A percentile compares a stretch with the other conserved stretches of the same genome.
phyloP scores from a whole-genome alignment of 164 flowering plant species.

The Dillenia suffruticosa region DNA sequence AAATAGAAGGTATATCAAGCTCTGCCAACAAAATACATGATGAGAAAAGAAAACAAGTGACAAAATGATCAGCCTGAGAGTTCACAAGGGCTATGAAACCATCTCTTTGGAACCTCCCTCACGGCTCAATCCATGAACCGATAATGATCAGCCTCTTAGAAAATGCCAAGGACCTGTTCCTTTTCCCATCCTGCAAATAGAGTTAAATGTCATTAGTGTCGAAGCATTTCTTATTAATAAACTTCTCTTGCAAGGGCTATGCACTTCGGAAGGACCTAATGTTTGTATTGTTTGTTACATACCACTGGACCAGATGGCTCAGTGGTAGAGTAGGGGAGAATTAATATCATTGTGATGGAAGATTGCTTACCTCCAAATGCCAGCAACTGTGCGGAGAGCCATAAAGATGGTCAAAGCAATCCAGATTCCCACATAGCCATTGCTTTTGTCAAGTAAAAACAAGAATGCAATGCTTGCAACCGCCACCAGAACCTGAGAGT shows the following conservation, averaged over 20 bases:
- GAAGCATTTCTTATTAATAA: too few relatives aligned
- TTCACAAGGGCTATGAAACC: too few relatives aligned
- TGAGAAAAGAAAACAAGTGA: not conserved
- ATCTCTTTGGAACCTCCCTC: too few relatives aligned
- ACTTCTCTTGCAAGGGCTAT: too few relatives aligned
- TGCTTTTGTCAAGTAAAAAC: slow-evolving; percentile 43
- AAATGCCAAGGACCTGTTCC: slow-evolving; percentile 67
- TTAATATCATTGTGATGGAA: too few relatives aligned
- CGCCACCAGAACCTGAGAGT: slow-evolving; percentile 71
- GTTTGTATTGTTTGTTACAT: too few relatives aligned
- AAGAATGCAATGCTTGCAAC: slow-evolving; percentile 58
- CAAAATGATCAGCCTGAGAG: not conserved
- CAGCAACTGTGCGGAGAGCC: slow-evolving; percentile 65
- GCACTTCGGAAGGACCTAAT: too few relatives aligned
- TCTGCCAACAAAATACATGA: not conserved
- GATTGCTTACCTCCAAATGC: slow-evolving; percentile 64
- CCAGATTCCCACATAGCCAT: slow-evolving; percentile 88
- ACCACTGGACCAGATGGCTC: too few relatives aligned
- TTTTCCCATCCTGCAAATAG: slow-evolving; percentile 56
- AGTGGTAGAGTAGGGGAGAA: too few relatives aligned
- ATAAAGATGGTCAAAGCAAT: slow-evolving; percentile 74
- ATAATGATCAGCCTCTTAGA: slow-evolving; percentile 19
- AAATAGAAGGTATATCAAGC: too few relatives aligned
- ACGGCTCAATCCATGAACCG: too few relatives aligned
- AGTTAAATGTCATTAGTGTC: not conserved